Evolutionary conservation across 108 stramenopile species (phyloP).

Genomic region (Mediolabrus comicus): DNA sequence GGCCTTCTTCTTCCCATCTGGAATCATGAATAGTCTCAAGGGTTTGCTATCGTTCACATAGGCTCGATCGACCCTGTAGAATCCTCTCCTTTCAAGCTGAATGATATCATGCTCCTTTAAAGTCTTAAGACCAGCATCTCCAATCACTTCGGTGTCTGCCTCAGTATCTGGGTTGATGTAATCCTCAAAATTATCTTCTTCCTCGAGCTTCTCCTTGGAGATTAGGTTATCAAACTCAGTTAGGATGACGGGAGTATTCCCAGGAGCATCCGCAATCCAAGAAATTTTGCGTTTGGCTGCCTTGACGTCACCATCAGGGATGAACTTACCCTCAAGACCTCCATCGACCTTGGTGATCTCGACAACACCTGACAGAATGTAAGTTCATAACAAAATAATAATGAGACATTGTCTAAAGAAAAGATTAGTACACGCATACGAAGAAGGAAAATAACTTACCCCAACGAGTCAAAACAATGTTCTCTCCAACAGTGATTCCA

Average conservation of each 20-base stretch:
- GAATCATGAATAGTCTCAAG: conserved; percentile 92
- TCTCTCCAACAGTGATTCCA: conserved; percentile 85
- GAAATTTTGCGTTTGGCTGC: conserved; percentile 90
- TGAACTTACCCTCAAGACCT: conserved; percentile 68
- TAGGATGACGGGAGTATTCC: conserved; percentile 57
- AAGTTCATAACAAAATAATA: neutral
- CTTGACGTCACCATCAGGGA: conserved; percentile 92
- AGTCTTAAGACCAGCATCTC: conserved; percentile 80
- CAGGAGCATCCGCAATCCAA: conserved; percentile 85
- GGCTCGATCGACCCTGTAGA: conserved; percentile 90
- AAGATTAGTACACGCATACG: neutral
- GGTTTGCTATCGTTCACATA: conserved; percentile 86
- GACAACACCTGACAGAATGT: conserved; percentile 55
- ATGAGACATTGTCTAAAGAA: neutral
- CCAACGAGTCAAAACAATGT: conserved; percentile 94
- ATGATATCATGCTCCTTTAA: conserved; percentile 90
- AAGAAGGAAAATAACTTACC: conserved; percentile 44
- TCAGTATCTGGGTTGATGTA: conserved; percentile 89
- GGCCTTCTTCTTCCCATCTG: conserved; percentile 96
- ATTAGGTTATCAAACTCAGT: conserved; percentile 98
- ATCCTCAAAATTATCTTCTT: conserved; percentile 94
- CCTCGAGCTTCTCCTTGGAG: conserved; percentile 93
- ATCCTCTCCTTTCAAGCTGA: conserved; percentile 97
- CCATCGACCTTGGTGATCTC: conserved; percentile 85
- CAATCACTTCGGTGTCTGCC: conserved; percentile 78